Evolutionary conservation across 179 eudicot species (phyloP).

Genomic region (Actinidia polygama): DNA sequence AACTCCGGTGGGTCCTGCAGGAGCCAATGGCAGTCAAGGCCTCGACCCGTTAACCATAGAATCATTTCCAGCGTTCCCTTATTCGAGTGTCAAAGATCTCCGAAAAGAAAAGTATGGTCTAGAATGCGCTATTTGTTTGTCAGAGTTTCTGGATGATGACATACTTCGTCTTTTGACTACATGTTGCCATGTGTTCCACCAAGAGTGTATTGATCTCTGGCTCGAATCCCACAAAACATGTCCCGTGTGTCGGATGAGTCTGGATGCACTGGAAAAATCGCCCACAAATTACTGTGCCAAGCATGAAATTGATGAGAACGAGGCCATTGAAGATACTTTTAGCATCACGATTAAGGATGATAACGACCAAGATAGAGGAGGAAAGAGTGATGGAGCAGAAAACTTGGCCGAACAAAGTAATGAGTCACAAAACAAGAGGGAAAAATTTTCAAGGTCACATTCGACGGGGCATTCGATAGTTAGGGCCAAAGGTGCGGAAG

Average conservation of each 20-base stretch:
- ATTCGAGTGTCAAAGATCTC: slow-evolving; percentile 54
- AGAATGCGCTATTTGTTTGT: slow-evolving; percentile 82
- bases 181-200: slow-evolving; percentile 81
- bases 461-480: slow-evolving; percentile 75
- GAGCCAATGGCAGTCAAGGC: slow-evolving; percentile 31
- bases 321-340: slow-evolving; percentile 23
- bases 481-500: slow-evolving; percentile 30
- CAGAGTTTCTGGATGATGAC: slow-evolving; percentile 54
- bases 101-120: slow-evolving; percentile 53
- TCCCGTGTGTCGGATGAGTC: slow-evolving; percentile 67
- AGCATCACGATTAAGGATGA: slow-evolving; percentile 43
- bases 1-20: slow-evolving; percentile 31
- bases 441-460: slow-evolving; percentile 53
- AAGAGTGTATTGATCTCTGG: slow-evolving; percentile 80
- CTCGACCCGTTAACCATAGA: slow-evolving; percentile 45
- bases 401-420: background rate
- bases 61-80: slow-evolving; percentile 57
- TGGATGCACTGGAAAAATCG: slow-evolving; percentile 21
- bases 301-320: slow-evolving; percentile 15
- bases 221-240: slow-evolving; percentile 67
- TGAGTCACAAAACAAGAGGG: slow-evolving; percentile 6
- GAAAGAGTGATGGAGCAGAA: background rate
- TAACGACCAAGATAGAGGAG: background rate
- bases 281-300: background rate
- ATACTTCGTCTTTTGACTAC: slow-evolving; percentile 56